A percentile compares a stretch with the other conserved stretches of the same genome.
These are phyloP conservation scores for Pseudonitzschia multistriata DNA, from an alignment of 108 stramenopile genomes.

Conservation along the genomic window DNA sequence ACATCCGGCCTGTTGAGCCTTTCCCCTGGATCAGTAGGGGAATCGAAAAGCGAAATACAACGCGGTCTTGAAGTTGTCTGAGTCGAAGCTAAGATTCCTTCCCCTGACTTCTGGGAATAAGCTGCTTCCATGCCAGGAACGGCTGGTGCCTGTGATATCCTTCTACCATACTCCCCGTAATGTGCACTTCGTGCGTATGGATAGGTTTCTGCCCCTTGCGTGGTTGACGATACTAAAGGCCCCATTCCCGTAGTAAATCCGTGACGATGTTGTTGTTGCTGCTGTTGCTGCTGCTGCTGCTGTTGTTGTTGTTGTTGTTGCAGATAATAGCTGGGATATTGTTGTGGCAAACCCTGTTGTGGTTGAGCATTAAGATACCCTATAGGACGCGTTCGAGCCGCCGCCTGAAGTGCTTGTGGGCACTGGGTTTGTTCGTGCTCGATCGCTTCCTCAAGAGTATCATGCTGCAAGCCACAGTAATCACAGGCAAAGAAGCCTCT, in stretches of 20 bases:
- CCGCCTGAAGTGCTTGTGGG: not conserved
- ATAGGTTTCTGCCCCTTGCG: constrained; percentile 20
- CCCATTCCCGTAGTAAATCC: constrained; percentile 14
- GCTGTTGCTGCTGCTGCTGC: constrained; percentile 7
- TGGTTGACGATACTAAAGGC: constrained; percentile 11
- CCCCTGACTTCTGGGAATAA: not conserved
- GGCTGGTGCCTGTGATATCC: not conserved
- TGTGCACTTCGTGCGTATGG: not conserved
- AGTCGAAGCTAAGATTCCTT: not conserved
- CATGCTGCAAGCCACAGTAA: constrained; percentile 37
- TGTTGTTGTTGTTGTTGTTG: constrained; percentile 13
- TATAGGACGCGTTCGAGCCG: constrained; percentile 11
- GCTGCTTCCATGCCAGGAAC: not conserved
- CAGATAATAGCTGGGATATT: not conserved
- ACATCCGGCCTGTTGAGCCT: constrained; percentile 20
- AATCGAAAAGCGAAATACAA: not conserved
- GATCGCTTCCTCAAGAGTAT: constrained; percentile 46
- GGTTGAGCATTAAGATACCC: not conserved
- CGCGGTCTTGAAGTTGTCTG: not conserved
- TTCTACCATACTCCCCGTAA: constrained; percentile 3
- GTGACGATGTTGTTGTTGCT: constrained; percentile 1
- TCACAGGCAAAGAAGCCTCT: constrained; percentile 53
- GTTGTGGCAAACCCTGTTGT: constrained; percentile 11
- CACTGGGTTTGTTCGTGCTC: constrained; percentile 40
- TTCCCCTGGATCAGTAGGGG: not conserved